Evolutionary conservation across 2,329 filamentous ascomycete species (phyloP).

Genomic region (Passalora sequoiae): DNA sequence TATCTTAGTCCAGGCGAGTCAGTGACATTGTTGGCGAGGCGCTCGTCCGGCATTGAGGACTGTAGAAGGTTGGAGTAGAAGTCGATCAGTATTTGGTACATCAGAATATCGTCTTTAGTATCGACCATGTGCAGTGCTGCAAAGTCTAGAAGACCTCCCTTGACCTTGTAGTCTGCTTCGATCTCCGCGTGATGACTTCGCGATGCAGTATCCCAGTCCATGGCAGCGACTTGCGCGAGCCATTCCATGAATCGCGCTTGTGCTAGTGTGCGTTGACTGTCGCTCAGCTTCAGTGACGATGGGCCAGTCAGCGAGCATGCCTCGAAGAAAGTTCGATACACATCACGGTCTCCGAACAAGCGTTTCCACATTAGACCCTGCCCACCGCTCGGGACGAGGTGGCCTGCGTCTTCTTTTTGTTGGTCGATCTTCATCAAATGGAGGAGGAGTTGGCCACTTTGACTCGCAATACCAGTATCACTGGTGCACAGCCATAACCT

Average conservation of each 20-base stretch:
- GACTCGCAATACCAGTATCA: conserved; percentile 52
- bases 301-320: conserved; percentile 45
- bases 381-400: conserved; percentile 29
- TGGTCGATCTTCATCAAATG: conserved; percentile 50
- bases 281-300: conserved; percentile 39
- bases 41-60: conserved; percentile 6
- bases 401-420: conserved; percentile 24
- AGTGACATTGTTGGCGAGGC: not conserved
- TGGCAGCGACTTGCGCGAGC: conserved; percentile 47
- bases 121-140: conserved; percentile 54
- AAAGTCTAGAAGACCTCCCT: conserved; percentile 50
- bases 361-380: conserved; percentile 58
- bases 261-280: conserved; percentile 53
- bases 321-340: conserved; percentile 54
- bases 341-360: conserved; percentile 55
- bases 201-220: conserved; percentile 53
- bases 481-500: conserved; percentile 55
- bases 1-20: conserved; percentile 44
- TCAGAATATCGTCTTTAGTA: conserved; percentile 51
- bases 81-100: conserved; percentile 56
- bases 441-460: conserved; percentile 50
- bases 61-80: conserved; percentile 52
- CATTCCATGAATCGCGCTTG: conserved; percentile 58
- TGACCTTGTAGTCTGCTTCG: conserved; percentile 39
- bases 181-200: conserved; percentile 49